These are phyloP conservation scores for Fusarium torulosum DNA, from an alignment of 2,329 filamentous ascomycete genomes.

Conservation along the genomic window DNA sequence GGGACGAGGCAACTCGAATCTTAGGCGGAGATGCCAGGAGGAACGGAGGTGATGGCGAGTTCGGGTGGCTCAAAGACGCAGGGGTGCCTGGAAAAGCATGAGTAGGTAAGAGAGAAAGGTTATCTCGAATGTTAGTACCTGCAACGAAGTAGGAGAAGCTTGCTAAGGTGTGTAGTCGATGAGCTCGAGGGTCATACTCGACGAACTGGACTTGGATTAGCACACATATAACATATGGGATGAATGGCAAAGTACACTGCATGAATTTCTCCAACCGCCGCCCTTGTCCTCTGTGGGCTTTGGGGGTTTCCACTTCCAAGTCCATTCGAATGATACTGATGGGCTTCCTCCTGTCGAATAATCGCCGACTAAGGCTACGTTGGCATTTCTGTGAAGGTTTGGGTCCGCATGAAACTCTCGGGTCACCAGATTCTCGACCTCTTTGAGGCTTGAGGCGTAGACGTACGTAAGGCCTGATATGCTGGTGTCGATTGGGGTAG, in stretches of 20 bases:
- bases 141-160: constrained; percentile 97
- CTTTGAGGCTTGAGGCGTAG: constrained; percentile 85
- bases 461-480: constrained; percentile 94
- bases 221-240: constrained; percentile 1
- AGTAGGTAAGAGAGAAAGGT: constrained; percentile 21
- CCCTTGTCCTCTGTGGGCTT: constrained; percentile 83
- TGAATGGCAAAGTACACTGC: constrained; percentile 73
- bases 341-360: constrained; percentile 85
- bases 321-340: constrained; percentile 92
- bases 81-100: constrained; percentile 57
- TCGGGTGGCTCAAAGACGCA: constrained; percentile 66
- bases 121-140: constrained; percentile 61
- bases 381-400: constrained; percentile 96
- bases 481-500: constrained; percentile 72
- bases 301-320: constrained; percentile 96
- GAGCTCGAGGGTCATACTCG: constrained; percentile 94
- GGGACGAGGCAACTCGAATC: constrained; percentile 84
- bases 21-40: constrained; percentile 80
- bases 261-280: constrained; percentile 95
- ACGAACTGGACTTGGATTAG: constrained; percentile 75
- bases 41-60: constrained; percentile 77
- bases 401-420: constrained; percentile 97
- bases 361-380: constrained; percentile 95
- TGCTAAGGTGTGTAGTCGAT: constrained; percentile 87
- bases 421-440: constrained; percentile 93